A percentile compares a stretch with the other conserved stretches of the same genome.
Evolutionary conservation across 495 filamentous ascomycete genomes (phyloP).

Genomic region (Penicillium macrosclerotiorum): DNA sequence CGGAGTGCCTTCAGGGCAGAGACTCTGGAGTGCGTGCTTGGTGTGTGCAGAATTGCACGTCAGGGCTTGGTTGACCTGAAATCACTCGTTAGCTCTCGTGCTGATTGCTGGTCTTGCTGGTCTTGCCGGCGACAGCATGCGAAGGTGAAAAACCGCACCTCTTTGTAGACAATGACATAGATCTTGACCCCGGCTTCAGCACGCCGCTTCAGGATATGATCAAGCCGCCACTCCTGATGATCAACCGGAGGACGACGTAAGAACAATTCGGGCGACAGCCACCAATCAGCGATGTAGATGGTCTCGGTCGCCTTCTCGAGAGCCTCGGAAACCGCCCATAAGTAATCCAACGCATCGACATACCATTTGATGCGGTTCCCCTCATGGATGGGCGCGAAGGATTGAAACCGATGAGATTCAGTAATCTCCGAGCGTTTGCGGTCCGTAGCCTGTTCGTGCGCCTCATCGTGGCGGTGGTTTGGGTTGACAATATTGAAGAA

Average conservation of each 20-base stretch:
- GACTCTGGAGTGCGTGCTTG: slow-evolving; percentile 76
- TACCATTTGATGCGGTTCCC: slow-evolving; percentile 96
- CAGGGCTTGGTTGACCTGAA: slow-evolving; percentile 66
- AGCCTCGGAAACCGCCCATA: slow-evolving; percentile 85
- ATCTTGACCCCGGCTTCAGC: slow-evolving; percentile 95
- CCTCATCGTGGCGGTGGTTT: slow-evolving; percentile 93
- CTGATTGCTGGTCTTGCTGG: too few relatives aligned
- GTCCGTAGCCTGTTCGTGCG: slow-evolving; percentile 82
- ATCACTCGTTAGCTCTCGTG: too few relatives aligned
- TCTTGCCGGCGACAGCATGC: too few relatives aligned
- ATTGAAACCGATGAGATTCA: slow-evolving; percentile 77
- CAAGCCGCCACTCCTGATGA: slow-evolving; percentile 86
- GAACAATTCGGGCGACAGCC: slow-evolving; percentile 92
- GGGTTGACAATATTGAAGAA: slow-evolving; percentile 75
- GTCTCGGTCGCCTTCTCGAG: slow-evolving; percentile 84
- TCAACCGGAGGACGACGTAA: slow-evolving; percentile 75
- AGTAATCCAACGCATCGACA: slow-evolving; percentile 89
- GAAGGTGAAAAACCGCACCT: too few relatives aligned
- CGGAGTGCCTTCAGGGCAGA: slow-evolving; percentile 76
- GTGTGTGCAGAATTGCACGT: slow-evolving; percentile 93
- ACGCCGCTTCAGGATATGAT: slow-evolving; percentile 79
- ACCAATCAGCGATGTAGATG: slow-evolving; percentile 97
- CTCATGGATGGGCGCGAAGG: slow-evolving; percentile 80
- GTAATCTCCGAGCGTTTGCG: slow-evolving; percentile 69
- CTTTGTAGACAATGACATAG: slow-evolving; percentile 90